phyloP scores from a whole-genome alignment of 1,284 basidiomycete species.

The Tremellales sp. region DNA sequence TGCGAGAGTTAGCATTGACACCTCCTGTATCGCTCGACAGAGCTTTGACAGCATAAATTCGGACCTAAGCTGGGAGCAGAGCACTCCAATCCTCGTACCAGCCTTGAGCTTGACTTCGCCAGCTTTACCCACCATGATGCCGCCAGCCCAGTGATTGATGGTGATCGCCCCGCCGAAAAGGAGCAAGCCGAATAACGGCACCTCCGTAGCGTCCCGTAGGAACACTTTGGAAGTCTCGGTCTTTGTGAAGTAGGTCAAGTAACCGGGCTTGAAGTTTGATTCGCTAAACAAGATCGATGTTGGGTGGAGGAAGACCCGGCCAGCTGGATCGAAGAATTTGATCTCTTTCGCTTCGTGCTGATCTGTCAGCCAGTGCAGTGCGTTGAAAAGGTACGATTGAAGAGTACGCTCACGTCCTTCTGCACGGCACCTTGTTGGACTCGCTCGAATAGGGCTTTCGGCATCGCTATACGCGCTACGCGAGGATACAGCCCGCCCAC shows the following conservation, averaged over 20 bases:
- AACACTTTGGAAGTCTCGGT: constrained; percentile 81
- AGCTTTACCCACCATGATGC: constrained; percentile 60
- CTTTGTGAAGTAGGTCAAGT: constrained; percentile 78
- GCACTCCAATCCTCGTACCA: constrained; percentile 80
- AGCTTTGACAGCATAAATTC: constrained; percentile 8
- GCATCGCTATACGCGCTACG: constrained; percentile 69
- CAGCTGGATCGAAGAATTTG: constrained; percentile 63
- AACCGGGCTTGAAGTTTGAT: constrained; percentile 68
- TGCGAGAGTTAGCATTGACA: constrained; percentile 44
- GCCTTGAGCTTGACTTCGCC: constrained; percentile 66
- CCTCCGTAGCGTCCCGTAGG: constrained; percentile 82
- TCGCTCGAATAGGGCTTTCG: constrained; percentile 73
- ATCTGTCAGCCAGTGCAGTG: background rate
- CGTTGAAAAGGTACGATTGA: background rate
- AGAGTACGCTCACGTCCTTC: constrained; percentile 54
- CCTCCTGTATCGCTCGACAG: constrained; percentile 2
- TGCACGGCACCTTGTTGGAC: constrained; percentile 73
- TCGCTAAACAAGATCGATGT: constrained; percentile 74
- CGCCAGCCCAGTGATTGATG: constrained; percentile 73
- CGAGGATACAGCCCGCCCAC: constrained; percentile 79
- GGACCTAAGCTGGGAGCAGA: constrained; percentile 77
- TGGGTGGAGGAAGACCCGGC: constrained; percentile 60
- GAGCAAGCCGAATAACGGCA: constrained; percentile 78
- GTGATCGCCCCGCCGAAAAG: constrained; percentile 77
- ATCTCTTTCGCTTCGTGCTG: constrained; percentile 71